Evolutionary conservation across 208 protist genomes (phyloP), one percentile per base, ranked within the genome.

Genomic region (Leishmania turanica): DNA sequence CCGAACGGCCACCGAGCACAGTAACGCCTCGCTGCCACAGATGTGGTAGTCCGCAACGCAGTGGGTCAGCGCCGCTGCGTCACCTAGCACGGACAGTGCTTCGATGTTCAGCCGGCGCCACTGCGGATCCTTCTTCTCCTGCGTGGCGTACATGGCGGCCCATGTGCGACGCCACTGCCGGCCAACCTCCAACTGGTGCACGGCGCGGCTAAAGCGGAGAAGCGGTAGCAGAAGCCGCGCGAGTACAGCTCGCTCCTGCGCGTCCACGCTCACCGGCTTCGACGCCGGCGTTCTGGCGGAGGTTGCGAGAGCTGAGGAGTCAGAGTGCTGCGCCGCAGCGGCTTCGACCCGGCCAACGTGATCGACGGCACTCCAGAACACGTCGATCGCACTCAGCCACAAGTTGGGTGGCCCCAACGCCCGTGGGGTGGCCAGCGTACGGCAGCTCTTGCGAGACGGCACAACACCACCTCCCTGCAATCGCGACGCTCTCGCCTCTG

Each of bases 341-440:
- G 66, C 49, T 17, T 47, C 37, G 40, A 27, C 34, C 1, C 17
- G 21, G 2, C 21, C 74, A 27, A 40, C 40, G 19, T 96, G 92
- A 66, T 94, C 89, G 34, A 96, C 90, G 1, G 92, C 92, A n/a
- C 83, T 84, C 92, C 92, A 94, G 79, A 91, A 96, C 40, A 96
- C 88, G 21, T 84, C 73, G 17, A 92, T 81, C 2, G 90, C 90
- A 54, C 85, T 78, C 37, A 90, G 37, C 92, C 92, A 96, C 71
- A 89, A 65, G 3, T 81, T 81, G 19, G 31, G 42, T 7, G 70
- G 77, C 3, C 81, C 83, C 0, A 69, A 45, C 9, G 19, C 34
- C 3, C 24, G 49, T 21, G 47, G 17, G 19, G 49, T 3, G 76
- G 64, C 17, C 53, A 40, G 21, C 19, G 45, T 34, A 47, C 34